A percentile compares a stretch with the other conserved stretches of the same genome.
These are phyloP conservation scores for Anisodus acutangulus DNA, from an alignment of 257 asterid genomes.

Conservation along the genomic window DNA sequence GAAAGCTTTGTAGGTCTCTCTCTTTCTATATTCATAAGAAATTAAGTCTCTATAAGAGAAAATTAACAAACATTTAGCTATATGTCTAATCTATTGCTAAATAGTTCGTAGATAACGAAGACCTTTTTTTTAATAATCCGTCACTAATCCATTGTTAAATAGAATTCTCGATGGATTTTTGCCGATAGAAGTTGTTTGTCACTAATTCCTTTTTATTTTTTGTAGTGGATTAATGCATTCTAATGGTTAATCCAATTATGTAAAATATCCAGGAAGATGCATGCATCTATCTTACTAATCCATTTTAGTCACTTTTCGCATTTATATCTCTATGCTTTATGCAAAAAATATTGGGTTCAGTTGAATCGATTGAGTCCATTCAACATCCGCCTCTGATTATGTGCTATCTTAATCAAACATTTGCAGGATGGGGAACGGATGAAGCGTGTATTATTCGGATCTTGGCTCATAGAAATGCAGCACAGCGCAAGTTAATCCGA, in stretches of 20 bases:
- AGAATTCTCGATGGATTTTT: not conserved
- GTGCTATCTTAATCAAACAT: not conserved
- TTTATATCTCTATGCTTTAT: not conserved
- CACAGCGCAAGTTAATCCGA: constrained; percentile 70
- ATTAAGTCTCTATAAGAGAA: too few relatives aligned
- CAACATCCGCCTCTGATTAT: not conserved
- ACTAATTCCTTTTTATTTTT: not conserved
- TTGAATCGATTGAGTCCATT: not conserved
- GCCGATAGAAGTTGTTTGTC: not conserved
- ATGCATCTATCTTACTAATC: not conserved
- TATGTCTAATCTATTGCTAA: not conserved
- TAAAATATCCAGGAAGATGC: not conserved
- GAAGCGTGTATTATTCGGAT: constrained; percentile 64
- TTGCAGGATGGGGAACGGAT: constrained; percentile 80
- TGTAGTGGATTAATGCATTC: not conserved
- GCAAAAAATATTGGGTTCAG: not conserved
- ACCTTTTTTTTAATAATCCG: not conserved
- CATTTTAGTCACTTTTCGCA: not conserved
- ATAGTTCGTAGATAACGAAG: not conserved
- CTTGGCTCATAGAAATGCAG: constrained; percentile 80
- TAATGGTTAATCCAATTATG: not conserved
- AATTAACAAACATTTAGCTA: not conserved
- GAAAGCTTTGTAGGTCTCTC: constrained; percentile 72
- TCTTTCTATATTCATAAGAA: not conserved
- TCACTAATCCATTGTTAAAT: not conserved